Evolutionary conservation across 1,284 basidiomycete genomes (phyloP).

Genomic region (Malassezia psittaci): DNA sequence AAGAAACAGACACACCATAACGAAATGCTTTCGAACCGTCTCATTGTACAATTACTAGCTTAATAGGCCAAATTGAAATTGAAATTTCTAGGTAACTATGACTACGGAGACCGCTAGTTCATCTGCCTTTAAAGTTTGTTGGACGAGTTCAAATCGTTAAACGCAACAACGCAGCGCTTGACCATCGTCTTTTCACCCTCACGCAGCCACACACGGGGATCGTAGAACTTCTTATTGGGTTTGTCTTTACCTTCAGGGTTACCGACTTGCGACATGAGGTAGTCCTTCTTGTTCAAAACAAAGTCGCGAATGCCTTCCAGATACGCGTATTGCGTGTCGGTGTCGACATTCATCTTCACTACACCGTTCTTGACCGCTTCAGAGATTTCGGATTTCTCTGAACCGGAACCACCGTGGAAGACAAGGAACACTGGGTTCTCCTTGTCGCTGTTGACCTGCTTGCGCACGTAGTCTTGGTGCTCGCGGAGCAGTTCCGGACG

Average conservation of each 20-base stretch:
- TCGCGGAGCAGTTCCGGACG: constrained; percentile 82
- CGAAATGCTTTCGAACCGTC: too few species aligned
- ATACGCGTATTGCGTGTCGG: constrained; percentile 85
- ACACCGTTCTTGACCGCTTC: constrained; percentile 82
- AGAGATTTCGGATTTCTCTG: constrained; percentile 87
- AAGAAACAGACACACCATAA: not conserved
- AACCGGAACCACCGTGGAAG: constrained; percentile 99
- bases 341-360: constrained; percentile 48
- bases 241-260: constrained; percentile 47
- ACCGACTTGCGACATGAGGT: constrained; percentile 45
- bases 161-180: constrained; percentile 81
- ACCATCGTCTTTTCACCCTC: constrained; percentile 93
- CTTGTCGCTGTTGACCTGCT: constrained; percentile 59
- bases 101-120: not conserved
- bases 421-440: constrained; percentile 74
- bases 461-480: constrained; percentile 72
- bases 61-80: too few species aligned
- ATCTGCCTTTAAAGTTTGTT: constrained; percentile 33
- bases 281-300: constrained; percentile 47
- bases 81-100: too few species aligned
- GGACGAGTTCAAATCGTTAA: constrained; percentile 63
- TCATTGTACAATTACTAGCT: too few species aligned
- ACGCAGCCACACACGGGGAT: constrained; percentile 81
- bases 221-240: constrained; percentile 48
- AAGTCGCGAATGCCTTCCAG: constrained; percentile 62